Percentiles rank a stretch among this genome's conserved stretches.
These are phyloP conservation scores for Arachnopeziza araneosa DNA, from an alignment of 2,329 filamentous ascomycete species.

Conservation along the genomic window DNA sequence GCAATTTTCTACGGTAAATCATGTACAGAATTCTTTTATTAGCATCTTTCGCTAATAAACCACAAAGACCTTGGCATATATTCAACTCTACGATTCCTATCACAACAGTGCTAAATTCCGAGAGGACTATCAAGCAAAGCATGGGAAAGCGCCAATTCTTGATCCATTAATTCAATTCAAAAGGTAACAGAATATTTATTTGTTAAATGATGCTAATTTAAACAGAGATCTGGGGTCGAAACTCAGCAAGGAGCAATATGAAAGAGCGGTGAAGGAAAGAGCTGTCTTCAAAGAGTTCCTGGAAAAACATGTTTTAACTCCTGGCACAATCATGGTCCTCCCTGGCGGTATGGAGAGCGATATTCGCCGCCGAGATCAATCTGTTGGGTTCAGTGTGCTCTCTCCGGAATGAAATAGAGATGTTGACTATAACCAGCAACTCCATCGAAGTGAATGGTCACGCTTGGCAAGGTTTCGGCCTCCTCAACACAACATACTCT, in stretches of 20 bases:
- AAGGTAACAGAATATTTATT: neutral
- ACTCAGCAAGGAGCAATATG: slow-evolving; percentile 8
- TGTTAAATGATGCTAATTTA: neutral
- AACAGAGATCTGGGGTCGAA: slow-evolving; percentile 12
- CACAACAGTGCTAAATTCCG: slow-evolving; percentile 10
- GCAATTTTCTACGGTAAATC: slow-evolving; percentile 2
- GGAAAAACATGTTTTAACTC: slow-evolving; percentile 6
- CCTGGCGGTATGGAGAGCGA: slow-evolving; percentile 4
- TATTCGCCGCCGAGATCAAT: slow-evolving; percentile 2
- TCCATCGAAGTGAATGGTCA: slow-evolving; percentile 6
- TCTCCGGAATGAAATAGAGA: too few relatives aligned
- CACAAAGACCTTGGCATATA: slow-evolving; percentile 12
- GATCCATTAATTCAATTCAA: slow-evolving; percentile 14
- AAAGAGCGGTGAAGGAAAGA: slow-evolving; percentile 6
- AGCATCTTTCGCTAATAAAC: neutral
- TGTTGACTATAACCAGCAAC: neutral
- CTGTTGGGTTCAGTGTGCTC: neutral
- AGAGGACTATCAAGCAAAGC: slow-evolving; percentile 4
- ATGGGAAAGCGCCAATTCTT: slow-evolving; percentile 4
- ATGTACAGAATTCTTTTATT: neutral
- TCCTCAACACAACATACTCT: slow-evolving; percentile 14
- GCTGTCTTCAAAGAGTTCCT: slow-evolving; percentile 11
- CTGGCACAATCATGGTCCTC: slow-evolving; percentile 16
- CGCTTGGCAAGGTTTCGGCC: slow-evolving; percentile 20
- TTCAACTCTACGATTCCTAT: slow-evolving; percentile 15